phyloP scores from a whole-genome alignment of 306 rosid species.

The Lupinus albus region DNA sequence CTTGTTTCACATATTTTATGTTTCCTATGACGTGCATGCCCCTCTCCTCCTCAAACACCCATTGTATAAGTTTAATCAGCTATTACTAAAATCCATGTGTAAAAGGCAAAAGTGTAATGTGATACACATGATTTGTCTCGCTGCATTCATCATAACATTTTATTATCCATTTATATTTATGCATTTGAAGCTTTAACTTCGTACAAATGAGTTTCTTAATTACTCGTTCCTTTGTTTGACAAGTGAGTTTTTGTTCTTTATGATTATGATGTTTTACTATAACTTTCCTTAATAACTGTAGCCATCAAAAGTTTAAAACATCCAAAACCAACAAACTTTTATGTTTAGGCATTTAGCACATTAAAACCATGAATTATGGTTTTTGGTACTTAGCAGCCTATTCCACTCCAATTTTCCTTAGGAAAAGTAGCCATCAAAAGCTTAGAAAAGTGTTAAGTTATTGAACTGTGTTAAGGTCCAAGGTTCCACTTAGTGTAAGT shows the following conservation, averaged over 20 bases:
- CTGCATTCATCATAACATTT: background rate
- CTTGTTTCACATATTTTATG: constrained; percentile 29
- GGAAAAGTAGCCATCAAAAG: too few species aligned
- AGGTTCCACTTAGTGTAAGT: background rate
- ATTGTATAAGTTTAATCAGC: background rate
- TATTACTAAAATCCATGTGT: background rate
- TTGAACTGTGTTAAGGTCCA: too few species aligned
- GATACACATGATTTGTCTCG: background rate
- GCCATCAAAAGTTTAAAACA: background rate
- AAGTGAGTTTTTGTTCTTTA: background rate
- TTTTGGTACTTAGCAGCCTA: background rate
- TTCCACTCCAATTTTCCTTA: too few species aligned
- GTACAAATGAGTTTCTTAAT: background rate
- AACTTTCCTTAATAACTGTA: background rate
- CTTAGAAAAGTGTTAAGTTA: too few species aligned
- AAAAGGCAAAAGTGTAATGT: background rate
- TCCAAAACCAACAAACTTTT: background rate
- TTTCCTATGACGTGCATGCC: background rate
- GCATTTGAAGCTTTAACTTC: background rate
- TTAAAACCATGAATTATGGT: background rate
- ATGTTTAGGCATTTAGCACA: background rate
- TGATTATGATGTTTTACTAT: background rate
- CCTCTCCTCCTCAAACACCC: background rate
- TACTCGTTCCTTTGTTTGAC: background rate
- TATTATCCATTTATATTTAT: background rate